Evolutionary conservation across 305 asterid species (phyloP).

Genomic region (Nicotiana rustica): DNA sequence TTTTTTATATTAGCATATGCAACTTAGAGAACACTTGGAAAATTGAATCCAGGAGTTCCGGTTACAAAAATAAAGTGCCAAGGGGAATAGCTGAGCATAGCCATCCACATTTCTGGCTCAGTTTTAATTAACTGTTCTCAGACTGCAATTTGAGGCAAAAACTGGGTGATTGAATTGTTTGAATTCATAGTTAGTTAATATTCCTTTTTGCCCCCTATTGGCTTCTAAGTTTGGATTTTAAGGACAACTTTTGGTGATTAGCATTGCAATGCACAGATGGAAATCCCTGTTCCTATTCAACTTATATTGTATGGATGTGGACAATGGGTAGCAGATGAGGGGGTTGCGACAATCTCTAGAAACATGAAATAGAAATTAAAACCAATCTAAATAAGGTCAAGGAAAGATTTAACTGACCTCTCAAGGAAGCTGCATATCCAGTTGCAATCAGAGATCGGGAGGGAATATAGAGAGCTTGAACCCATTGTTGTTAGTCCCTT

Average conservation of each 20-base stretch:
- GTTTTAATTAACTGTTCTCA: not conserved
- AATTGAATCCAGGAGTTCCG: not conserved
- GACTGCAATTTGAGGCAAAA: not conserved
- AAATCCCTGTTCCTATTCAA: not conserved
- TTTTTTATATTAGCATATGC: not conserved
- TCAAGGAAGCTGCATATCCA: not conserved
- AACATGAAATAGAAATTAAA: not conserved
- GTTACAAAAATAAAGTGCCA: not conserved
- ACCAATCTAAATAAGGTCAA: not conserved
- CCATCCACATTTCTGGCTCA: not conserved
- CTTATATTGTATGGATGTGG: not conserved
- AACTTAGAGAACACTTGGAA: not conserved
- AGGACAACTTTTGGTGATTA: not conserved
- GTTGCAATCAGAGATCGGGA: constrained; percentile 33
- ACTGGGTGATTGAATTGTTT: not conserved
- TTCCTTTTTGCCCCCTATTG: not conserved
- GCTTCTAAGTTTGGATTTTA: not conserved
- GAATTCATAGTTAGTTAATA: not conserved
- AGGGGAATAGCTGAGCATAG: not conserved
- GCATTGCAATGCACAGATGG: not conserved
- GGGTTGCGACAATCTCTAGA: not conserved
- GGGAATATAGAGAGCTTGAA: constrained; percentile 38
- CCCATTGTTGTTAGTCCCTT: constrained; percentile 24
- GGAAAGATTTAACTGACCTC: constrained; percentile 31
- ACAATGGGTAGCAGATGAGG: not conserved